phyloP scores from a whole-genome alignment of 441 rosid genomes.

The Syzygium malaccense region DNA sequence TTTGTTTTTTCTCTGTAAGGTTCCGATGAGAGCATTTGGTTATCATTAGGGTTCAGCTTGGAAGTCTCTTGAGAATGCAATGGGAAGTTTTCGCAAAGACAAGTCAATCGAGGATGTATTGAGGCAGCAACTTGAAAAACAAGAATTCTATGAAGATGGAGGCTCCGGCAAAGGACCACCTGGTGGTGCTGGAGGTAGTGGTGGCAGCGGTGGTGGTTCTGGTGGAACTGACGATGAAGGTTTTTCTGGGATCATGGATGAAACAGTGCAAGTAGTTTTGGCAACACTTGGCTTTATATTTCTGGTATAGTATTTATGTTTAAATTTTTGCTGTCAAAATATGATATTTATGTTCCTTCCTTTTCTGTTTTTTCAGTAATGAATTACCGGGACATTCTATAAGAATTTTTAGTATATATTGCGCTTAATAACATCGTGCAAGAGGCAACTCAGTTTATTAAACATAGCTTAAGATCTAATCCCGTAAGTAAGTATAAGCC shows the following conservation, averaged over 20 bases:
- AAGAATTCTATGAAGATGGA: slow-evolving; percentile 43
- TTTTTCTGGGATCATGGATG: slow-evolving; percentile 41
- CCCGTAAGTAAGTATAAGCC: not conserved
- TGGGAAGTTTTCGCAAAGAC: slow-evolving; percentile 50
- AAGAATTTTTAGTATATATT: not conserved
- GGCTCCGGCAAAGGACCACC: slow-evolving; percentile 45
- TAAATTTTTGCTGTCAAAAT: not conserved
- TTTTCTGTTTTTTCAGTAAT: not conserved
- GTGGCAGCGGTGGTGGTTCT: slow-evolving; percentile 21
- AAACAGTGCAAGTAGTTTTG: slow-evolving; percentile 61
- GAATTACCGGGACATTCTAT: not conserved
- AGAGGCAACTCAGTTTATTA: not conserved
- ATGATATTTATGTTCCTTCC: not conserved
- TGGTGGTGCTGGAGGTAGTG: slow-evolving; percentile 43
- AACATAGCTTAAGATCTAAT: not conserved
- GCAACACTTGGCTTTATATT: slow-evolving; percentile 68
- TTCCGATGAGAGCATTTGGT: not conserved
- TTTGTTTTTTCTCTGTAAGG: not conserved
- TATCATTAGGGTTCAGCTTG: slow-evolving; percentile 43
- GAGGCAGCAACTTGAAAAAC: slow-evolving; percentile 56
- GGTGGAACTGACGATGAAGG: slow-evolving; percentile 54
- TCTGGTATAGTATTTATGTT: slow-evolving; percentile 31
- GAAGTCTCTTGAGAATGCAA: slow-evolving; percentile 39
- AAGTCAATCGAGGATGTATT: slow-evolving; percentile 59
- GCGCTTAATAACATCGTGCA: not conserved